Percentiles rank a stretch among this genome's conserved stretches.
Conservation (phyloP, 225 moss, liverwort and hornwort species). For the Asterella californica region DNA sequence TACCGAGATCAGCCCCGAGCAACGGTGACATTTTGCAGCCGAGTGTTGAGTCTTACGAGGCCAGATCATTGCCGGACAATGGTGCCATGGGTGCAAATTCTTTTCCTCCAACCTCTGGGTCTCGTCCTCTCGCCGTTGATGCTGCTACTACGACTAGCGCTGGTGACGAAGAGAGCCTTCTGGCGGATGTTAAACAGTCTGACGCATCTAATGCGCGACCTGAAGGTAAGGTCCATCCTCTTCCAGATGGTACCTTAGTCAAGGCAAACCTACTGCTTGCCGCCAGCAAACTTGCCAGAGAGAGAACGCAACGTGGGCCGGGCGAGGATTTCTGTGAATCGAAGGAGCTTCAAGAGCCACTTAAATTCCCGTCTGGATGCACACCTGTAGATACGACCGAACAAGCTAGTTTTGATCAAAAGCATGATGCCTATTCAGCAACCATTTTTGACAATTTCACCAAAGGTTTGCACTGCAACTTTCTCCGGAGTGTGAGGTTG, state of each 20-base stretch:
- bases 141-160: conserved; percentile 13
- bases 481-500: not conserved
- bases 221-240: conserved; percentile 28
- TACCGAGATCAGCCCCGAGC: conserved; percentile 29
- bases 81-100: conserved; percentile 20
- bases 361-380: conserved; percentile 7
- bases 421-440: conserved; percentile 5
- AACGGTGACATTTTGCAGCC: conserved; percentile 18
- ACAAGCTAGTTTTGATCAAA: conserved; percentile 4
- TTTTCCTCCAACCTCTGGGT: conserved; percentile 10
- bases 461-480: conserved; percentile 15
- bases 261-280: conserved; percentile 11
- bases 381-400: conserved; percentile 4
- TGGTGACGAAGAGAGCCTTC: conserved; percentile 18
- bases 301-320: conserved; percentile 2
- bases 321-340: conserved; percentile 4
- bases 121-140: conserved; percentile 15
- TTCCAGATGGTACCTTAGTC: conserved; percentile 17
- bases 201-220: conserved; percentile 17
- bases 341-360: not conserved
- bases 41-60: conserved; percentile 27
- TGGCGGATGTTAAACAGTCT: conserved; percentile 7
- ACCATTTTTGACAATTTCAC: conserved; percentile 17
- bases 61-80: conserved; percentile 23
- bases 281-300: conserved; percentile 15